Conservation (phyloP, 495 filamentous ascomycete genomes). For the Aspergillus sclerotiicarbonarius region DNA sequence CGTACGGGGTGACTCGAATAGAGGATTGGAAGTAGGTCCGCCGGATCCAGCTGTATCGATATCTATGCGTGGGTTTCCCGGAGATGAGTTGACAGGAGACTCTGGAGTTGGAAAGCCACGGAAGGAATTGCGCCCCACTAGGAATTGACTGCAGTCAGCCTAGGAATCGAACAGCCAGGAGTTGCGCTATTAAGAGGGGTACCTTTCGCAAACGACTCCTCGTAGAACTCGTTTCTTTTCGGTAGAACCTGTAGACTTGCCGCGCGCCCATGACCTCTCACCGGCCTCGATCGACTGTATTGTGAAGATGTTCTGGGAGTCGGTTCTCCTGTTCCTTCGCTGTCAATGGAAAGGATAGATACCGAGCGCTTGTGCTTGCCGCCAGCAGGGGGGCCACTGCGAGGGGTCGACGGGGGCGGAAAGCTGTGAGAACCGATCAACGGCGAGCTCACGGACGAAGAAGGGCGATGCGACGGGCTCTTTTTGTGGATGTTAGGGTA, state of each 20-base stretch:
- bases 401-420: constrained; percentile 43
- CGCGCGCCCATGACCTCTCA: constrained; percentile 70
- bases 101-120: constrained; percentile 31
- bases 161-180: background rate
- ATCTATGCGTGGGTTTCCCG: constrained; percentile 30
- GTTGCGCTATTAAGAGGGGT: constrained; percentile 2
- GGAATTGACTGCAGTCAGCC: constrained; percentile 9
- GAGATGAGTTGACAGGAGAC: constrained; percentile 26
- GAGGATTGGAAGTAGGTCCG: constrained; percentile 29
- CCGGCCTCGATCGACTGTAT: constrained; percentile 40
- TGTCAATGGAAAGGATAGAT: constrained; percentile 91
- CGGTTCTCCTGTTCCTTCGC: constrained; percentile 50
- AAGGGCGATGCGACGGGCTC: constrained; percentile 38
- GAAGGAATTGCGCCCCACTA: constrained; percentile 25
- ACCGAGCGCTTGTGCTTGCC: constrained; percentile 74
- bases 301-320: constrained; percentile 41
- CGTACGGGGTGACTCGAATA: constrained; percentile 26
- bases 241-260: constrained; percentile 80
- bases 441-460: constrained; percentile 46
- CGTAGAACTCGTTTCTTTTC: constrained; percentile 47
- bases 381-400: constrained; percentile 30
- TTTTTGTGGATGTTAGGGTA: constrained; percentile 34
- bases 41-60: constrained; percentile 27
- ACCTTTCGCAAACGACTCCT: constrained; percentile 45
- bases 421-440: constrained; percentile 46